Conservation (phyloP, 1,139 yeast species). For the Suhomyces bolitotheri region DNA sequence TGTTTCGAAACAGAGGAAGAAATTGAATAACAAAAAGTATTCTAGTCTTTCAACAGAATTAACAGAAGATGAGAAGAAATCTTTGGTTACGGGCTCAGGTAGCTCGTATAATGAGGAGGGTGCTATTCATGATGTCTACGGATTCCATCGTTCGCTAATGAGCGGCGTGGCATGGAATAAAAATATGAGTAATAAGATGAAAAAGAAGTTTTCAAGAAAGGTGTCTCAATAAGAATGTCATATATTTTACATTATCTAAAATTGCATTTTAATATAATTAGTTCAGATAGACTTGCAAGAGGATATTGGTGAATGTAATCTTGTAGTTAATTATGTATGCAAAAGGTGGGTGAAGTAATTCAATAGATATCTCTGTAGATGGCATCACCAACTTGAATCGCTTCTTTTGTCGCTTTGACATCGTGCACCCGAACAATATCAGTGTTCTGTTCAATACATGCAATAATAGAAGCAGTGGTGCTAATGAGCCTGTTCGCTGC, state of each 20-base stretch:
- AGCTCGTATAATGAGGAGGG: slow-evolving; percentile 24
- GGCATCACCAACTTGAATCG: slow-evolving; percentile 73
- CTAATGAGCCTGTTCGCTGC: slow-evolving; percentile 70
- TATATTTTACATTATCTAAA: background rate
- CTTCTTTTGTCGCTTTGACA: slow-evolving; percentile 64
- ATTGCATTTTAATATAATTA: background rate
- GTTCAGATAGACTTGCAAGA: background rate
- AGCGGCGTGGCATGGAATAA: slow-evolving; percentile 61
- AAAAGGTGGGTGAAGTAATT: no score
- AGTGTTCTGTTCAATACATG: slow-evolving; percentile 71
- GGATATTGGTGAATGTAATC: no score
- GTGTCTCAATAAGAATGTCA: background rate
- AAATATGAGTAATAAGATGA: slow-evolving; percentile 52
- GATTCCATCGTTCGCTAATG: slow-evolving; percentile 53
- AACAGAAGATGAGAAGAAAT: slow-evolving; percentile 43
- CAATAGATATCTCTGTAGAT: slow-evolving; percentile 47
- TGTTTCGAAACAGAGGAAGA: slow-evolving; percentile 62
- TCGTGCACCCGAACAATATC: slow-evolving; percentile 92
- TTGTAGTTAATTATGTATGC: no score
- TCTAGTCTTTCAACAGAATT: slow-evolving; percentile 33
- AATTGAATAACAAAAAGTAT: slow-evolving; percentile 42
- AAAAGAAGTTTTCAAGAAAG: slow-evolving; percentile 35
- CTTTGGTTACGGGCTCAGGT: slow-evolving; percentile 27
- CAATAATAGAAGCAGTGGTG: slow-evolving; percentile 74
- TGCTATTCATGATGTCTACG: slow-evolving; percentile 48